Base-by-base conservation (phyloP, 495 filamentous ascomycete species). In the Rostrohypoxylon terebratum region DNA sequence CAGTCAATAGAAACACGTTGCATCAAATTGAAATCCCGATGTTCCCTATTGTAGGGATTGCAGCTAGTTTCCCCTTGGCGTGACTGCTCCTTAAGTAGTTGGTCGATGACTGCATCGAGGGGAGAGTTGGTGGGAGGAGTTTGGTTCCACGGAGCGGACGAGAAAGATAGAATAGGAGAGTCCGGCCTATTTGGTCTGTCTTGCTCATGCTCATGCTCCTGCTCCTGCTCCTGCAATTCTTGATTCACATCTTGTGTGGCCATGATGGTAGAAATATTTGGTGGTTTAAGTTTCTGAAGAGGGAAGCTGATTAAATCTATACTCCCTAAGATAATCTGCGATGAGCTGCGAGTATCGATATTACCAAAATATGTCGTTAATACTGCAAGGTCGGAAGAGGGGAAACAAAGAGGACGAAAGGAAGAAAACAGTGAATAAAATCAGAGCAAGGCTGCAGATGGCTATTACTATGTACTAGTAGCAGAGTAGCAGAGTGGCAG, bases 1-100 rank as follows among this genome's bases (percentile, higher is more conserved):
- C 83, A 77, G 11, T 81, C 51, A 18, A 83, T 61, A 0, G 80
- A 23, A 2, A 80, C 72, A 42, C 82, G 53, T 9, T 45, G 66
- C 28, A 67, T 44, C 25, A 16, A 73, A 38, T 7, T 31, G 54
- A 59, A 59, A 60, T 71, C 73, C 13, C 10, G 16, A 47, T 60
- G 76, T 63, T 71, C 78, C 64, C 67, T 73, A 13, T 23, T 2
- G 0, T 66, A 34, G 13, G 55, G 48, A 28, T 13, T 20, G 4
- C 68, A 73, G 40, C 10, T 50, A n/a, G 1, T 21, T 16, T 55
- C 36, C 21, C 13, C 40, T 55, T 55, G 33, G 23, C 28, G 51
- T 4, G 70, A 60, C 1, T 40, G 51, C 13, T 73, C 66, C 13
- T 66, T 66, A 21, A 73, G 38, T 13, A 73, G 4, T 44, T 69